Evolutionary conservation across 345 rosid genomes (phyloP).

Genomic region (Brassica carinata): DNA sequence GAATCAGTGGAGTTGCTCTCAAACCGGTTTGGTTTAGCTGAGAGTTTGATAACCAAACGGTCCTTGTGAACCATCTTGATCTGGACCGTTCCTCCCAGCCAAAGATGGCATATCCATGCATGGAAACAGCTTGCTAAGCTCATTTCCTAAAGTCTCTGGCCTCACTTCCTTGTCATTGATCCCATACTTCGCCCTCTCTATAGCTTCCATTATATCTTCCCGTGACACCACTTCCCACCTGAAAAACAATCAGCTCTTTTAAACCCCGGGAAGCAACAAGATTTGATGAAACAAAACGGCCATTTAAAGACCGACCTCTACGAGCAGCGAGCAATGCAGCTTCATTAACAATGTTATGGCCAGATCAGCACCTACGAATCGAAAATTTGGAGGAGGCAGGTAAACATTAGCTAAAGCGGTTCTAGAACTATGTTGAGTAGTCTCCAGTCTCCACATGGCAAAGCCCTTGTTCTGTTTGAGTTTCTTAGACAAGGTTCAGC

Average conservation of each 20-base stretch:
- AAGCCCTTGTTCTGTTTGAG: too few species aligned
- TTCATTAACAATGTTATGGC: constrained; percentile 86
- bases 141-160: constrained; percentile 62
- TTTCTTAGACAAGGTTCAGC: too few species aligned
- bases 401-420: too few species aligned
- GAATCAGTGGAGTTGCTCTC: constrained; percentile 17
- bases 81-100: constrained; percentile 53
- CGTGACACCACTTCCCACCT: constrained; percentile 78
- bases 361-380: constrained; percentile 96
- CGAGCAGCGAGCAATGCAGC: constrained; percentile 95
- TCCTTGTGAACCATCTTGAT: constrained; percentile 68
- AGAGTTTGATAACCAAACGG: constrained; percentile 90
- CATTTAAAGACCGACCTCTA: constrained; percentile 54
- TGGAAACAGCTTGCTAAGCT: constrained; percentile 80
- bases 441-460: too few species aligned
- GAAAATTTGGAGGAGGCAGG: too few species aligned
- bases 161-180: constrained; percentile 55
- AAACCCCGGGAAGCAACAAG: not conserved
- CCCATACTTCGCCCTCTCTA: constrained; percentile 94
- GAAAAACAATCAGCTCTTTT: constrained; percentile 42
- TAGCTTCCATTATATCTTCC: constrained; percentile 96
- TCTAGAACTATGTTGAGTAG: too few species aligned
- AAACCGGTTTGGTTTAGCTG: constrained; percentile 40
- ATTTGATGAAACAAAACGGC: constrained; percentile 4
- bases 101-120: constrained; percentile 88